phyloP scores from a whole-genome alignment of 2,329 filamentous ascomycete genomes.

The Trichophyton simii region DNA sequence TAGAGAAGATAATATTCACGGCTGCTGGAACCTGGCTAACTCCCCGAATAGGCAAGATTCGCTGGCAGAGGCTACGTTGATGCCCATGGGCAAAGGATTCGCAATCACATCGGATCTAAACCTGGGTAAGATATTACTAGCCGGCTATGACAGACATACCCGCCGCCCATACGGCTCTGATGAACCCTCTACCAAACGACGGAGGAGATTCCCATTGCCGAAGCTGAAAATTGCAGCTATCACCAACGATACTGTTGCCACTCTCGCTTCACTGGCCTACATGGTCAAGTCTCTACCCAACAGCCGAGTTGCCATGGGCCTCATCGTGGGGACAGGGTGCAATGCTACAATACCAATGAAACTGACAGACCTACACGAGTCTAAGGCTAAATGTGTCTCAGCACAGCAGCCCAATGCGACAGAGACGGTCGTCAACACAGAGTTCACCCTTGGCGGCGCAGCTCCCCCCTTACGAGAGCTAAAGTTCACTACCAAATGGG shows the following conservation, averaged over 20 bases:
- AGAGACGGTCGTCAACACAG: conserved; percentile 69
- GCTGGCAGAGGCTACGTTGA: conserved; percentile 42
- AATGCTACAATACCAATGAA: conserved; percentile 68
- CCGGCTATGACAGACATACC: conserved; percentile 43
- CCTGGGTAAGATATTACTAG: conserved; percentile 41
- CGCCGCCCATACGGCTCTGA: conserved; percentile 25
- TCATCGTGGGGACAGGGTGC: conserved; percentile 70
- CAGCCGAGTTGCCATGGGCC: conserved; percentile 60
- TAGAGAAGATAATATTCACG: too few species aligned
- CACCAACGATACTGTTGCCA: conserved; percentile 70
- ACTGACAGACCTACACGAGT: conserved; percentile 48
- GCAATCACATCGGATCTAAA: conserved; percentile 44
- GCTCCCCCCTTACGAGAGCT: conserved; percentile 51
- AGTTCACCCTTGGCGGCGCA: conserved; percentile 70
- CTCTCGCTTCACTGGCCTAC: conserved; percentile 64
- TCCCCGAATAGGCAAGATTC: conserved; percentile 35
- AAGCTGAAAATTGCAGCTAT: conserved; percentile 61
- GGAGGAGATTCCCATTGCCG: conserved; percentile 43
- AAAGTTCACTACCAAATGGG: conserved; percentile 56
- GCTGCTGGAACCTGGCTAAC: conserved; percentile 8
- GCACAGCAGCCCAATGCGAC: conserved; percentile 39
- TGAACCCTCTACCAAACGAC: conserved; percentile 33
- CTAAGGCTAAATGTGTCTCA: conserved; percentile 45
- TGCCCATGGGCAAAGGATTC: conserved; percentile 49
- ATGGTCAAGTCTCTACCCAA: conserved; percentile 48